Conservation (phyloP, 192 early-diverging fungal genomes). For the Rhizophagus clarus region DNA sequence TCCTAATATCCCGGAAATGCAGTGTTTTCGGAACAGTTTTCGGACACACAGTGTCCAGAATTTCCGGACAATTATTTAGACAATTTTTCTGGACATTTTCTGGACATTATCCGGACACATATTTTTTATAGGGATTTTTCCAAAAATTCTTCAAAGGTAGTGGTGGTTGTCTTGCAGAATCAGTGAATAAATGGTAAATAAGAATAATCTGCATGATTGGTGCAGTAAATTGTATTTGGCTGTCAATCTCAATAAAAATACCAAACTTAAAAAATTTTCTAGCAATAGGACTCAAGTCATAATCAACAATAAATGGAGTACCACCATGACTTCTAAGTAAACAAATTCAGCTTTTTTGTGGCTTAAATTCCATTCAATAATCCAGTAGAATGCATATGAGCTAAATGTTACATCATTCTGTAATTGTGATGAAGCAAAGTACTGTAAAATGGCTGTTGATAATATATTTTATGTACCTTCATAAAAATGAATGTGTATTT, state of each 20-base stretch:
- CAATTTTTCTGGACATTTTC: too few species aligned
- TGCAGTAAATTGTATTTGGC: conserved; percentile 4
- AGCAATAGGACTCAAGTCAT: background rate
- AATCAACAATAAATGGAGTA: background rate
- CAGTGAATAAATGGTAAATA: background rate
- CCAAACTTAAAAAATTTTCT: conserved; percentile 13
- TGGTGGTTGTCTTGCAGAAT: background rate
- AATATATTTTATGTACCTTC: background rate
- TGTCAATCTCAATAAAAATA: background rate
- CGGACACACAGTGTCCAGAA: too few species aligned
- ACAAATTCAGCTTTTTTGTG: conserved; percentile 9
- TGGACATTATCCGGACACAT: too few species aligned
- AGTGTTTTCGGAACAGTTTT: too few species aligned
- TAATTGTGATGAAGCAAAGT: background rate
- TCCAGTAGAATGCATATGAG: background rate
- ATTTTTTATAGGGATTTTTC: too few species aligned
- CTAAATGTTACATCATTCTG: background rate
- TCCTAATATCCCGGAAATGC: too few species aligned
- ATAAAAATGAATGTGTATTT: background rate
- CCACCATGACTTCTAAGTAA: background rate
- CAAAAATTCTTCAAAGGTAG: conserved; percentile 14
- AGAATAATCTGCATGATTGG: conserved; percentile 20
- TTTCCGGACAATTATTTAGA: too few species aligned
- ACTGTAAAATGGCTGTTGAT: conserved; percentile 9
- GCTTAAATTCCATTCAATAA: background rate